phyloP scores from a whole-genome alignment of 176 grass and related monocot species.

The Oryza glaberrima region DNA sequence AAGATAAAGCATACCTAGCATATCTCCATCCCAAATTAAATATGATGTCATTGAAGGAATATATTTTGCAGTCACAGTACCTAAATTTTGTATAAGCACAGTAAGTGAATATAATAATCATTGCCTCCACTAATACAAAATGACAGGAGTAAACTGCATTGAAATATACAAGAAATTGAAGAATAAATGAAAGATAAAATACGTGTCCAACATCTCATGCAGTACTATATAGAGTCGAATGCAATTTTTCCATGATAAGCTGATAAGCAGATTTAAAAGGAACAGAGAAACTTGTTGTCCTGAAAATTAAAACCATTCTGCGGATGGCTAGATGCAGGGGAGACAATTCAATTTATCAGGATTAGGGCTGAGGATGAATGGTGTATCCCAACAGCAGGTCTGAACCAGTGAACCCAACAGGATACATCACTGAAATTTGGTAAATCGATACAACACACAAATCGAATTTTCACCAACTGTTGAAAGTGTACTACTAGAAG shows the following conservation, averaged over 20 bases:
- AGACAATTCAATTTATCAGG: not conserved
- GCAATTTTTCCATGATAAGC: not conserved
- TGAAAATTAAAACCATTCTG: not conserved
- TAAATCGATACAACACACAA: not conserved
- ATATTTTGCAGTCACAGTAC: constrained; percentile 86
- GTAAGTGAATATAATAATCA: constrained; percentile 8
- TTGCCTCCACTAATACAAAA: not conserved
- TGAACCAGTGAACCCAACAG: not conserved
- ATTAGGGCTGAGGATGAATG: not conserved
- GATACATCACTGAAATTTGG: not conserved
- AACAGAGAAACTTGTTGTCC: not conserved
- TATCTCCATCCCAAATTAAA: constrained; percentile 68
- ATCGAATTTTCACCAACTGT: not conserved
- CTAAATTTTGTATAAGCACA: constrained; percentile 43
- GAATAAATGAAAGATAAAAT: not conserved
- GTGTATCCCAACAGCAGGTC: not conserved
- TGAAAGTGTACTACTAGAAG: not conserved
- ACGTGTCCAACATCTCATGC: not conserved
- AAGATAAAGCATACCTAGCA: constrained; percentile 60
- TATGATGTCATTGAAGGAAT: constrained; percentile 62
- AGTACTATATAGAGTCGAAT: not conserved
- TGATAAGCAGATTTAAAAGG: not conserved
- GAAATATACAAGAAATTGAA: not conserved
- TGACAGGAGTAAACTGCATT: not conserved
- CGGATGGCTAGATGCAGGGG: not conserved